Evolutionary conservation across 164 flowering plant species (phyloP).

Genomic region (Aristolochia fimbriata): DNA sequence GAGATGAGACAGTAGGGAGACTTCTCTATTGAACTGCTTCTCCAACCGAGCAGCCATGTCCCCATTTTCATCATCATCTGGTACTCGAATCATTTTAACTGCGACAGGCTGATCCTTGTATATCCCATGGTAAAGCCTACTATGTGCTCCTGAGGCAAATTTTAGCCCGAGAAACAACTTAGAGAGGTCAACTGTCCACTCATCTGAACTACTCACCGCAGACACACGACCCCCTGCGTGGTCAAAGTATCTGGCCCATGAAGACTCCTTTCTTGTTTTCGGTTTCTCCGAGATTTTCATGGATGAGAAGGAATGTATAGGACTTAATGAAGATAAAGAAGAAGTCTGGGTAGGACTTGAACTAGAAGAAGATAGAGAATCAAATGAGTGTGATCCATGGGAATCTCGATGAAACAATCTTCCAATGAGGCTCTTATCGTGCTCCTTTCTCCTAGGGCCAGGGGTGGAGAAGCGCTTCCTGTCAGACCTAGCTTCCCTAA

Average conservation of each 20-base stretch:
- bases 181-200: constrained; percentile 58
- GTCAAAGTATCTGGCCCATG: constrained; percentile 77
- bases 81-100: constrained; percentile 57
- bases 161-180: constrained; percentile 56
- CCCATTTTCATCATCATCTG: constrained; percentile 80
- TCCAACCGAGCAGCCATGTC: constrained; percentile 45
- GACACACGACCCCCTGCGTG: constrained; percentile 62
- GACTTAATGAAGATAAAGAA: constrained; percentile 11
- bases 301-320: constrained; percentile 32
- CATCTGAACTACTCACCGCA: constrained; percentile 58
- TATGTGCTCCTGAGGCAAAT: constrained; percentile 83
- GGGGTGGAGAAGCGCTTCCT: constrained; percentile 69
- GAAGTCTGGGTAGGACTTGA: constrained; percentile 10
- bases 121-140: constrained; percentile 73
- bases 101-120: constrained; percentile 77
- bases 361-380: constrained; percentile 10
- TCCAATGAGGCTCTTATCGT: constrained; percentile 27
- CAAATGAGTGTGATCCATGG: constrained; percentile 9
- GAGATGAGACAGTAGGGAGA: constrained; percentile 54
- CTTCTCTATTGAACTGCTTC: constrained; percentile 70
- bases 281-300: constrained; percentile 29
- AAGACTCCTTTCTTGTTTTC: constrained; percentile 41
- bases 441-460: constrained; percentile 30
- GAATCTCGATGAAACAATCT: constrained; percentile 24
- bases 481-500: constrained; percentile 60